phyloP scores from a whole-genome alignment of 1,284 basidiomycete genomes.

The Trametes hirsuta region DNA sequence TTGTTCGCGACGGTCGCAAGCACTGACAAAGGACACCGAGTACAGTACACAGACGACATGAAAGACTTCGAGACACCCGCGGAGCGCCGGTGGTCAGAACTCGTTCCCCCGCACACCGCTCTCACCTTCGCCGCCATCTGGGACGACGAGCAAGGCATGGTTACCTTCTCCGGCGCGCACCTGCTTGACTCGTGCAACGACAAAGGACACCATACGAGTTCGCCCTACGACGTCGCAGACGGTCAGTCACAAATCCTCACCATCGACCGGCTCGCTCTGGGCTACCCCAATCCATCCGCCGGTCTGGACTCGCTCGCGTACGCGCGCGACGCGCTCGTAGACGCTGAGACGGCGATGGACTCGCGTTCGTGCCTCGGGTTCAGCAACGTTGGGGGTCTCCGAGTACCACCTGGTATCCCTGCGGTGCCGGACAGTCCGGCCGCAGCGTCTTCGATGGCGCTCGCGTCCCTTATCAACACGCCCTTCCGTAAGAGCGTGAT shows the following conservation, averaged over 20 bases:
- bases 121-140: constrained; percentile 62
- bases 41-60: constrained; percentile 11
- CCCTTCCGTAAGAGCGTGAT: constrained; percentile 19
- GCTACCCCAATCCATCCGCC: constrained; percentile 13
- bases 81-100: constrained; percentile 53
- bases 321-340: constrained; percentile 32
- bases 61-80: constrained; percentile 24
- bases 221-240: constrained; percentile 26
- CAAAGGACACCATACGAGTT: constrained; percentile 26
- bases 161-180: constrained; percentile 55
- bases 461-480: constrained; percentile 22
- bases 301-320: constrained; percentile 28
- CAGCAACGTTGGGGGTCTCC: constrained; percentile 13
- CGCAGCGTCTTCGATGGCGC: constrained; percentile 29
- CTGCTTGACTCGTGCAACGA: constrained; percentile 43
- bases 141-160: constrained; percentile 58
- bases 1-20: neutral
- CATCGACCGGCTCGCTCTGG: constrained; percentile 34
- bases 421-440: constrained; percentile 28
- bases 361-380: constrained; percentile 33
- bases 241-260: constrained; percentile 43
- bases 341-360: constrained; percentile 34
- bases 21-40: constrained; percentile 1
- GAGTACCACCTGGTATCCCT: constrained; percentile 23
- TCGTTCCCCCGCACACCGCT: constrained; percentile 55